Base-by-base conservation (phyloP, 2,329 filamentous ascomycete species). In the Colletotrichum sp. region DNA sequence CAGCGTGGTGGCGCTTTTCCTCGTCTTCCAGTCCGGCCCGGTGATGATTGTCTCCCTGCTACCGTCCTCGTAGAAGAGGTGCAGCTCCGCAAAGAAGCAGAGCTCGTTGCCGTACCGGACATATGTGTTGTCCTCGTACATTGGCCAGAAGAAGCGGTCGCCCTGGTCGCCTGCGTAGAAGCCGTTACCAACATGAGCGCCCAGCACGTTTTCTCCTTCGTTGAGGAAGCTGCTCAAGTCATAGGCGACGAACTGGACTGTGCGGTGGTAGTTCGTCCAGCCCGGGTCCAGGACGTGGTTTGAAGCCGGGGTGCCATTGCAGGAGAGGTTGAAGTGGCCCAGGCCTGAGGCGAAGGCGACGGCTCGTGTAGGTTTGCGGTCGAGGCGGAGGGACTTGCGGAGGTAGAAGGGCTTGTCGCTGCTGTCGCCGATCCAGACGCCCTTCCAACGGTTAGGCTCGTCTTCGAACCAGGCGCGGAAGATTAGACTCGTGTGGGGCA, bases 111-210 rank as follows among this genome's bases (percentile, higher is more conserved):
- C 83, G 72, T 84, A 84, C 3, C 83, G 80, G 5, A 84, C 83
- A 36, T 85, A 86, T 0, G 85, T 86, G 49, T 86, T 86, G 75
- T 86, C 85, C 76, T 86, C 84, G 49, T 86, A 86, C 80, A 82
- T 85, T 16, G 84, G 84, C 85, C 85, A 86, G 78, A 86, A 86
- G 79, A 86, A 86, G 8, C 84, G 82, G 62, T 86, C 84, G 12
- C 84, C 84, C 60, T 86, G 82, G 39, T 86, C 84, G 4, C 87
- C 86, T 9, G 86, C 86, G 57, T 87, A 88, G 78, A 88, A 88
- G 1, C 87, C 87, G 36, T 88, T 88, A 9, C 85, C 85, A 1
- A 88, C 77, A 69, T 81, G 85, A 4, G 86, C 84, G 1, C 82
- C 85, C 63, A 89, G 81, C 0, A 81, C 81, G 76, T 89, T 89